Conservation (phyloP, 2,329 filamentous ascomycete genomes). For the Cladosporium cucumerinum region DNA sequence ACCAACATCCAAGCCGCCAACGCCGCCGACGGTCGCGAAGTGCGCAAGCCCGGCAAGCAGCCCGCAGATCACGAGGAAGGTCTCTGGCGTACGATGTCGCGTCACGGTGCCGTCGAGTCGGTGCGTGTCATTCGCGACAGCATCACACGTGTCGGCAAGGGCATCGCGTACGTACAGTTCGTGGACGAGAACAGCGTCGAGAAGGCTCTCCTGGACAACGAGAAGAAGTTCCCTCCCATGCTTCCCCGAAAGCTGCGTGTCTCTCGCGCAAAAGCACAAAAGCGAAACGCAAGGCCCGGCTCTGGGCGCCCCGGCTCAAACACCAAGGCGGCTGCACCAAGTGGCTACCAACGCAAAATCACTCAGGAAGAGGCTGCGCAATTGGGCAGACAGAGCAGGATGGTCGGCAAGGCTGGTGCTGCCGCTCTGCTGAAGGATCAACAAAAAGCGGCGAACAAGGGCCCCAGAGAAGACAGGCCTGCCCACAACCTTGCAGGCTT, state of each 20-base stretch:
- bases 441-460: slow-evolving; percentile 27
- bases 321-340: slow-evolving; percentile 26
- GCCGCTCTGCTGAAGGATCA: slow-evolving; percentile 39
- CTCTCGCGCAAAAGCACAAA: slow-evolving; percentile 72
- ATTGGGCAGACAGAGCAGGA: slow-evolving; percentile 68
- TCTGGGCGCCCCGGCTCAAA: slow-evolving; percentile 28
- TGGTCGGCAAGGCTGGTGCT: slow-evolving; percentile 68
- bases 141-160: slow-evolving; percentile 89
- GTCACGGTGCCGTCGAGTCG: slow-evolving; percentile 81
- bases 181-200: slow-evolving; percentile 83
- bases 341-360: slow-evolving; percentile 66
- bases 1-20: slow-evolving; percentile 60
- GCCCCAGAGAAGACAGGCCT: slow-evolving; percentile 13
- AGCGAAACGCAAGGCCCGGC: slow-evolving; percentile 45
- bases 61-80: slow-evolving; percentile 91
- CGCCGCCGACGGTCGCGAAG: slow-evolving; percentile 58
- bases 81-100: slow-evolving; percentile 75
- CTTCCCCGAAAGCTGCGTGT: slow-evolving; percentile 86
- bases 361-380: slow-evolving; percentile 67
- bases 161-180: slow-evolving; percentile 97
- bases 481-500: slow-evolving; percentile 30
- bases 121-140: slow-evolving; percentile 89
- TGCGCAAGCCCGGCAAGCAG: slow-evolving; percentile 65
- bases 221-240: slow-evolving; percentile 90
- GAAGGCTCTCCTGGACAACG: slow-evolving; percentile 80